Base-by-base conservation (phyloP, 805 yeast genomes). In the Myxozyma neotropica region DNA sequence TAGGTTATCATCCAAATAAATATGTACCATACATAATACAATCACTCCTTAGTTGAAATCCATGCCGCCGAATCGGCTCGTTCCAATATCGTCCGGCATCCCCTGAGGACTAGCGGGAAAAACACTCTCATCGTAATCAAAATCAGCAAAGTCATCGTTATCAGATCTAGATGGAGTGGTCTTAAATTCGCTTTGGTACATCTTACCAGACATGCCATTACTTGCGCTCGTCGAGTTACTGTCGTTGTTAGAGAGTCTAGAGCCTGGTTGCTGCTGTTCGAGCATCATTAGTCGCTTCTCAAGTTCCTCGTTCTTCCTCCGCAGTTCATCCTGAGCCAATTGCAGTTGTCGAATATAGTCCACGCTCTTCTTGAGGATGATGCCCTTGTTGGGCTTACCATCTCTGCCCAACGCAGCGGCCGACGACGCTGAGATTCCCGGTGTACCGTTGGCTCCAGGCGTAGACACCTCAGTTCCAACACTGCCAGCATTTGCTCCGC, bases 331-430 rank as follows among this genome's bases (percentile, higher is more conserved):
- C 13, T 55, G 48, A 12, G 48, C 53, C 8, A 42, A 35, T 38
- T 62, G 63, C 7, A 54, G 35, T 27, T 54, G 58, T 7, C 73
- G 77, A 47, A 91, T 83, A 72, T 92, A 91, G 49, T 88, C 96
- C 21, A 91, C 96, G 0, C 95, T 82, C 68, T 85, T 83, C 67
- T 83, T 81, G 60, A 91, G 77, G 51, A 89, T 88, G 4, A 88
- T 84, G 26, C 92, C 85, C 74, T 91, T 91, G 71, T 90, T 89
- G 1, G 96, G 93, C 70, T 86, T 87, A 1, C 85, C 78, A 64
- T 89, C 94, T 48, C 71, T 68, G 26, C 68, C 69, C 19, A 58
- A 27, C 12, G 63, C 66, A 29, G 57, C 67, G 13, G 65, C 57
- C 23, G 58, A 15, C 19, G 69, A 39, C 29, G 63, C 45, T 19